A percentile compares a stretch with the other conserved stretches of the same genome.
phyloP scores from a whole-genome alignment of 2,329 filamentous ascomycete genomes.

The Aspergillus ochraceus region DNA sequence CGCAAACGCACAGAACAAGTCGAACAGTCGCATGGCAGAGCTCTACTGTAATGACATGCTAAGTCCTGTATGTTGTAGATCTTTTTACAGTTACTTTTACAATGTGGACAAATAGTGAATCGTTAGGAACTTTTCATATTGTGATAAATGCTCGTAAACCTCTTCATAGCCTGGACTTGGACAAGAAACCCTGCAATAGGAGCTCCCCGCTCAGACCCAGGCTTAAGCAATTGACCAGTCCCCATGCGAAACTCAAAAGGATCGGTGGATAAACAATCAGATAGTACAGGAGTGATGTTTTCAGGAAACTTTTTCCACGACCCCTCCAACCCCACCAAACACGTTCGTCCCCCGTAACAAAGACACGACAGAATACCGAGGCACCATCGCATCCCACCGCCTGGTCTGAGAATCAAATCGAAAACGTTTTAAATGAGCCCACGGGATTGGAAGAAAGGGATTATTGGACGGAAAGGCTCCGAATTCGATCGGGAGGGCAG shows the following conservation, averaged over 20 bases:
- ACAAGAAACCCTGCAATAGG: slow-evolving; percentile 11
- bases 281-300: slow-evolving; percentile 12
- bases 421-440: slow-evolving; percentile 32
- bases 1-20: not conserved
- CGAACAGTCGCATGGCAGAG: not conserved
- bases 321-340: slow-evolving; percentile 38
- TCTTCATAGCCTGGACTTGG: slow-evolving; percentile 33
- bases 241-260: slow-evolving; percentile 25
- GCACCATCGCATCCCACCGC: slow-evolving; percentile 19
- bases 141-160: slow-evolving; percentile 37
- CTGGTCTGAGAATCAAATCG: slow-evolving; percentile 25
- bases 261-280: slow-evolving; percentile 17
- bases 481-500: slow-evolving; percentile 17
- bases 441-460: slow-evolving; percentile 23
- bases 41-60: too few species aligned
- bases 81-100: not conserved
- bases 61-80: not conserved
- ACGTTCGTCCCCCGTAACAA: slow-evolving; percentile 31
- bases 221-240: slow-evolving; percentile 38
- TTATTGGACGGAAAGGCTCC: slow-evolving; percentile 32
- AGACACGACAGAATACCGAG: slow-evolving; percentile 7
- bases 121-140: slow-evolving; percentile 28
- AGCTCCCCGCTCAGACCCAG: slow-evolving; percentile 7
- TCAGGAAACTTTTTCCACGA: slow-evolving; percentile 15
- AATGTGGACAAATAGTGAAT: not conserved